phyloP scores from a whole-genome alignment of 176 grass and related monocot genomes.

The Ampelocalamus luodianensis region DNA sequence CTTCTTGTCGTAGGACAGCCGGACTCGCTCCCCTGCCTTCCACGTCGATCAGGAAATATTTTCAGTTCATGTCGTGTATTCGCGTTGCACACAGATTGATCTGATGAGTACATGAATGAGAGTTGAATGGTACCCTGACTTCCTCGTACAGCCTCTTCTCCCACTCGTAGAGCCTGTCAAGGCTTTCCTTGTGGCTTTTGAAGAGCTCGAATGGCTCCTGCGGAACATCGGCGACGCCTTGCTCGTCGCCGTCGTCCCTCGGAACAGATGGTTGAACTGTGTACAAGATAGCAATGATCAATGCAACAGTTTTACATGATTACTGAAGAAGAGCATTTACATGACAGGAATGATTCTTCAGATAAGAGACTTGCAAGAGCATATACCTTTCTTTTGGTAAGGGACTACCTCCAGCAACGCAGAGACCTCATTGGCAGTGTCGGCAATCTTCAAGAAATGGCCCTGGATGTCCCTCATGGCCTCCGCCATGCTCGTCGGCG shows the following conservation, averaged over 20 bases:
- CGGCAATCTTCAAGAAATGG: constrained; percentile 59
- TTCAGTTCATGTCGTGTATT: neutral
- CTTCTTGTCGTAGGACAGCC: constrained; percentile 85
- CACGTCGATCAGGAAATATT: neutral
- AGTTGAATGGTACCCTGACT: constrained; percentile 62
- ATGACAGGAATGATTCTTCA: neutral
- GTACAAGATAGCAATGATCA: constrained; percentile 41
- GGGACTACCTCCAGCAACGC: constrained; percentile 69
- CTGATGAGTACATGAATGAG: neutral
- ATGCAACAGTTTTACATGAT: neutral
- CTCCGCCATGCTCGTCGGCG: constrained; percentile 65
- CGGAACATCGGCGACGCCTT: constrained; percentile 48
- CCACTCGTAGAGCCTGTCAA: constrained; percentile 83
- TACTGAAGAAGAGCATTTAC: neutral
- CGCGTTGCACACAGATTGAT: neutral
- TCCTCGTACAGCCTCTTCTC: constrained; percentile 93
- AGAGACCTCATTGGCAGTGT: constrained; percentile 59
- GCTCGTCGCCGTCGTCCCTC: constrained; percentile 29
- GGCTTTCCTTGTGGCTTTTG: constrained; percentile 81
- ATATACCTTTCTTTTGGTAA: constrained; percentile 49
- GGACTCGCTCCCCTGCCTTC: constrained; percentile 69
- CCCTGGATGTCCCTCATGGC: constrained; percentile 72
- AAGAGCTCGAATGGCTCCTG: constrained; percentile 75
- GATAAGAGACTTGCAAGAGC: neutral
- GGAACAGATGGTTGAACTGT: constrained; percentile 50